Percentiles rank a stretch among this genome's conserved stretches.
These are phyloP conservation scores for Aspergillus sp. DNA, from an alignment of 2,329 filamentous ascomycete species.

Conservation along the genomic window DNA sequence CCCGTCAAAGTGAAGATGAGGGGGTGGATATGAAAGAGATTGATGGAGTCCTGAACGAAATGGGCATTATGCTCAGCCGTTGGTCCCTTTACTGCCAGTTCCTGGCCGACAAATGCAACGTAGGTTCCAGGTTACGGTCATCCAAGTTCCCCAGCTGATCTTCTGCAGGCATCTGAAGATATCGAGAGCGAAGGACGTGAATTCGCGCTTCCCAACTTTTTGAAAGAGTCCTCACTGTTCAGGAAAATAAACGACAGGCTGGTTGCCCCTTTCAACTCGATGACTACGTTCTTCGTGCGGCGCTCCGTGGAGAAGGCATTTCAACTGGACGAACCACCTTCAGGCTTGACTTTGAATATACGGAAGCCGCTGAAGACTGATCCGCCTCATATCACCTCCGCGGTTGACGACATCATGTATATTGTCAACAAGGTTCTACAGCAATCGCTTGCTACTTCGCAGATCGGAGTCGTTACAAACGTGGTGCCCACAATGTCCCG, in stretches of 20 bases:
- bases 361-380: constrained; percentile 64
- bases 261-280: constrained; percentile 71
- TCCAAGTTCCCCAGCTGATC: neutral
- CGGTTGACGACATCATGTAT: constrained; percentile 98
- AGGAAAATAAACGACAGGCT: constrained; percentile 70
- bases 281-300: constrained; percentile 95
- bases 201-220: constrained; percentile 60
- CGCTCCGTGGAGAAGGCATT: constrained; percentile 96
- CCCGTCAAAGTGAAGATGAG: constrained; percentile 69
- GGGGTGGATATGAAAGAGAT: constrained; percentile 94
- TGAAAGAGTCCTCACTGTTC: constrained; percentile 68
- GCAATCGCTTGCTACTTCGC: constrained; percentile 75
- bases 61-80: constrained; percentile 79
- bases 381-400: constrained; percentile 84
- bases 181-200: constrained; percentile 44
- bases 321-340: constrained; percentile 82
- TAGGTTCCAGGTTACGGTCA: constrained; percentile 35
- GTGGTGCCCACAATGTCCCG: constrained; percentile 71
- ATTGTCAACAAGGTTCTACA: constrained; percentile 90
- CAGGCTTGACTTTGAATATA: constrained; percentile 66
- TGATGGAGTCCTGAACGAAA: constrained; percentile 77
- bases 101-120: constrained; percentile 73
- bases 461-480: constrained; percentile 64
- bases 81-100: constrained; percentile 93
- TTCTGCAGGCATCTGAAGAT: constrained; percentile 19